A percentile compares a stretch with the other conserved stretches of the same genome.
phyloP scores from a whole-genome alignment of 345 rosid genomes.

The Angophora floribunda region DNA sequence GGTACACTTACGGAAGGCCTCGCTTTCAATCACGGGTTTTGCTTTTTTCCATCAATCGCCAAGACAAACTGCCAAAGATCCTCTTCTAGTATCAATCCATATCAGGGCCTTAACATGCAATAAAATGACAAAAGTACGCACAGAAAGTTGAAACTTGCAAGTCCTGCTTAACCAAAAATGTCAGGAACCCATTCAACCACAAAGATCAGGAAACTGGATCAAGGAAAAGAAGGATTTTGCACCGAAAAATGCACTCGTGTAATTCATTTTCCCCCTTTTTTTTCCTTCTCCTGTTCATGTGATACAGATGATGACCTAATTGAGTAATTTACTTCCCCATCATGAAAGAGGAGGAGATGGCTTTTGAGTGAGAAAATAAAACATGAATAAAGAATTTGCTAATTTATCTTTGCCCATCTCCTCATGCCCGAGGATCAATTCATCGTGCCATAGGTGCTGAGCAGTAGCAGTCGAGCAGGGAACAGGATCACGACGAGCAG shows the following conservation, averaged over 20 bases:
- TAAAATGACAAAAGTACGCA: neutral
- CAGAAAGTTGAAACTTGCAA: neutral
- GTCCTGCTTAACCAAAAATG: neutral
- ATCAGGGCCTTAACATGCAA: neutral
- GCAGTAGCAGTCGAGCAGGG: slow-evolving; percentile 54
- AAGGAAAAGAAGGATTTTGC: neutral
- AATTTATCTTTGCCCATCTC: neutral
- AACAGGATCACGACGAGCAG: slow-evolving; percentile 60
- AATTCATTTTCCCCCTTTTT: neutral
- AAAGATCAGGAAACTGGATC: neutral
- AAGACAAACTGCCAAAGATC: neutral
- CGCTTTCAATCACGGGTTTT: neutral
- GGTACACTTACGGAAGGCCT: neutral
- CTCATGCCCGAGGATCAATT: slow-evolving; percentile 10
- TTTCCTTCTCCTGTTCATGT: neutral
- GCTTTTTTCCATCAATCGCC: neutral
- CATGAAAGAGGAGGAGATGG: neutral
- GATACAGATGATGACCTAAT: neutral
- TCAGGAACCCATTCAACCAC: neutral
- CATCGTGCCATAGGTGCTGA: slow-evolving; percentile 43
- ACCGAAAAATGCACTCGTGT: neutral
- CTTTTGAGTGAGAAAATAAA: neutral
- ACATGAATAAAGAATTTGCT: neutral
- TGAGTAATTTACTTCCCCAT: neutral
- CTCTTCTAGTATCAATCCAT: neutral